phyloP scores from a whole-genome alignment of 441 rosid genomes.

The Gossypium armourianum region DNA sequence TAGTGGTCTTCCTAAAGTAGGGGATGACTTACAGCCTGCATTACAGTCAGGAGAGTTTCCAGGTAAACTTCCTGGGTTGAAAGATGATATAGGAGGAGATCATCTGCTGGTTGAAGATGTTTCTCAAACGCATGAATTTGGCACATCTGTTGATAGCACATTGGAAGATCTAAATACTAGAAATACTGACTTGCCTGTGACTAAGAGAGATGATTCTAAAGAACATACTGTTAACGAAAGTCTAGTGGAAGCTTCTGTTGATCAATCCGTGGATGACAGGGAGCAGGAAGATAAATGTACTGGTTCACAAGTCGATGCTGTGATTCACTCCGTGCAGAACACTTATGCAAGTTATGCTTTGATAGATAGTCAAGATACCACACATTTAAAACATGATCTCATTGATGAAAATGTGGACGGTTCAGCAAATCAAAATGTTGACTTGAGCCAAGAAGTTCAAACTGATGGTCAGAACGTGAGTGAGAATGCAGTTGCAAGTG shows the following conservation, averaged over 20 bases:
- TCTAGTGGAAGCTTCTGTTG: conserved; percentile 22
- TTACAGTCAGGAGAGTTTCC: conserved; percentile 26
- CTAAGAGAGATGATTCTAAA: conserved; percentile 20
- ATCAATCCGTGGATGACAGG: conserved; percentile 27
- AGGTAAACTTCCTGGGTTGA: conserved; percentile 27
- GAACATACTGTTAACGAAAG: conserved; percentile 21
- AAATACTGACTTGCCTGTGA: conserved; percentile 22
- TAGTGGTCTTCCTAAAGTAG: conserved; percentile 26
- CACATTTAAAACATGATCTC: conserved; percentile 23
- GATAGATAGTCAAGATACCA: conserved; percentile 28
- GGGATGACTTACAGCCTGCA: conserved; percentile 30
- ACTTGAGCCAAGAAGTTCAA: conserved; percentile 18
- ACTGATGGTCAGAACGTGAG: conserved; percentile 20
- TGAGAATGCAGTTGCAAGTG: conserved; percentile 23
- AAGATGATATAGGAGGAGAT: conserved; percentile 32
- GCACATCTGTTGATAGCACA: conserved; percentile 28
- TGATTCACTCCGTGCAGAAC: conserved; percentile 18
- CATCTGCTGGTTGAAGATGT: conserved; percentile 32
- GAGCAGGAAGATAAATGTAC: conserved; percentile 26
- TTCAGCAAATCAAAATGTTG: conserved; percentile 23
- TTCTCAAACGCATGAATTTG: conserved; percentile 27
- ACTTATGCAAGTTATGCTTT: conserved; percentile 20
- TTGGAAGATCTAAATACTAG: conserved; percentile 27
- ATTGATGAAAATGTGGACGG: conserved; percentile 19
- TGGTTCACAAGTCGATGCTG: conserved; percentile 31